Evolutionary conservation across 2,329 filamentous ascomycete genomes (phyloP).

Genomic region (Aureobasidium melanogenum): DNA sequence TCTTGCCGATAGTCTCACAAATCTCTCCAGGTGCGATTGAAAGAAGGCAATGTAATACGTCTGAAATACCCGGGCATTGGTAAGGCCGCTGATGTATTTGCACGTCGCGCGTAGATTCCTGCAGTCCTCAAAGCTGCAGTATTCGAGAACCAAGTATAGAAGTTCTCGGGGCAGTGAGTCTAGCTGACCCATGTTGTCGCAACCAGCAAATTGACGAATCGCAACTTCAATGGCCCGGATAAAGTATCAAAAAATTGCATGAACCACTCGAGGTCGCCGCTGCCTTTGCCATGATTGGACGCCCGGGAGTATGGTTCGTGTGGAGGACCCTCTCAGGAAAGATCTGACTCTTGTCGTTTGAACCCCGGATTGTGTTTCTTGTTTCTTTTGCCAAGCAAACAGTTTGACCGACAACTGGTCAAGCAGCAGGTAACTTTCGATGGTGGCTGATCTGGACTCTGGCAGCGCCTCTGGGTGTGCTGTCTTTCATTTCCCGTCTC

Average conservation of each 20-base stretch:
- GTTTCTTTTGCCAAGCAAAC: background rate
- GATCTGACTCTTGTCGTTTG: background rate
- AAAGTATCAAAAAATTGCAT: background rate
- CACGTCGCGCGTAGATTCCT: slow-evolving; percentile 18
- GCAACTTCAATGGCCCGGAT: background rate
- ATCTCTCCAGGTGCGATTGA: slow-evolving; percentile 15
- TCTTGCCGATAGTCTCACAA: slow-evolving; percentile 16
- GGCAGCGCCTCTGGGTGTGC: background rate
- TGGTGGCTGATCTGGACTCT: slow-evolving; percentile 2
- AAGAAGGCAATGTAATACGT: slow-evolving; percentile 21
- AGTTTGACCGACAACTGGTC: background rate
- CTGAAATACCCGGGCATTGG: slow-evolving; percentile 19
- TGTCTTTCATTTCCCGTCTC: background rate
- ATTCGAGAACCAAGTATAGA: slow-evolving; percentile 18
- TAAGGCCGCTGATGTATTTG: slow-evolving; percentile 15
- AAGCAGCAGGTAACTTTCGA: background rate
- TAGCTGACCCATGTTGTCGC: slow-evolving; percentile 2
- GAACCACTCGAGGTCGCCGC: background rate
- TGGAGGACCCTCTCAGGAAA: background rate
- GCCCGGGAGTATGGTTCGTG: slow-evolving; percentile 7
- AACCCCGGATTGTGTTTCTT: slow-evolving; percentile 2
- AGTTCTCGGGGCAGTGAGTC: slow-evolving; percentile 21
- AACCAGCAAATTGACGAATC: background rate
- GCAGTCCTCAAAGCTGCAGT: slow-evolving; percentile 16
- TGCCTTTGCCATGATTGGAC: background rate